These are phyloP conservation scores for Barnettozyma siamensis DNA, from an alignment of 805 yeast species.

Conservation along the genomic window DNA sequence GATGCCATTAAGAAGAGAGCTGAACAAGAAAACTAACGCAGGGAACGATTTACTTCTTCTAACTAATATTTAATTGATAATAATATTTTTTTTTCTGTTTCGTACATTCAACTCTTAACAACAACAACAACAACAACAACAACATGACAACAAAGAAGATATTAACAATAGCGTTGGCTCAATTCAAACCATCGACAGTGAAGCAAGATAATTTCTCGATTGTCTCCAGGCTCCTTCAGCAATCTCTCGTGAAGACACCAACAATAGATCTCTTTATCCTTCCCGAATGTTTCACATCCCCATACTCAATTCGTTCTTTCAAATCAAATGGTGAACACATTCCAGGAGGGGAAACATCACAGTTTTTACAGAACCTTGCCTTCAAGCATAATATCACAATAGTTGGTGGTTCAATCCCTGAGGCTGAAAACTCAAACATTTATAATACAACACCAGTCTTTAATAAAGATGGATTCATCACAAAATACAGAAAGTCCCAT, in stretches of 20 bases:
- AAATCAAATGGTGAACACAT: slow-evolving; percentile 78
- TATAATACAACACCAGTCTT: slow-evolving; percentile 76
- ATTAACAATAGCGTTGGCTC: slow-evolving; percentile 74
- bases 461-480: slow-evolving; percentile 67
- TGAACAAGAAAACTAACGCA: slow-evolving; percentile 1
- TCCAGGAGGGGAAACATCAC: slow-evolving; percentile 64
- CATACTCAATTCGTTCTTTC: slow-evolving; percentile 83
- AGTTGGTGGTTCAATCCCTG: slow-evolving; percentile 94
- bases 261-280: slow-evolving; percentile 73
- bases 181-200: slow-evolving; percentile 64
- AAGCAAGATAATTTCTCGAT: slow-evolving; percentile 67
- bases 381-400: slow-evolving; percentile 53
- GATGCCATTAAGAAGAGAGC: slow-evolving; percentile 5
- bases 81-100: not conserved
- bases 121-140: not conserved
- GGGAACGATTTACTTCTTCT: no score
- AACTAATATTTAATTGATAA: no score
- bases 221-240: slow-evolving; percentile 51
- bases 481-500: slow-evolving; percentile 18
- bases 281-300: slow-evolving; percentile 95
- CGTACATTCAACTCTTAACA: not conserved
- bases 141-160: not conserved
- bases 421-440: slow-evolving; percentile 40
- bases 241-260: slow-evolving; percentile 51
- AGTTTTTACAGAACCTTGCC: slow-evolving; percentile 62